Evolutionary conservation across 306 rosid genomes (phyloP).

Genomic region (Begonia loranthoides): DNA sequence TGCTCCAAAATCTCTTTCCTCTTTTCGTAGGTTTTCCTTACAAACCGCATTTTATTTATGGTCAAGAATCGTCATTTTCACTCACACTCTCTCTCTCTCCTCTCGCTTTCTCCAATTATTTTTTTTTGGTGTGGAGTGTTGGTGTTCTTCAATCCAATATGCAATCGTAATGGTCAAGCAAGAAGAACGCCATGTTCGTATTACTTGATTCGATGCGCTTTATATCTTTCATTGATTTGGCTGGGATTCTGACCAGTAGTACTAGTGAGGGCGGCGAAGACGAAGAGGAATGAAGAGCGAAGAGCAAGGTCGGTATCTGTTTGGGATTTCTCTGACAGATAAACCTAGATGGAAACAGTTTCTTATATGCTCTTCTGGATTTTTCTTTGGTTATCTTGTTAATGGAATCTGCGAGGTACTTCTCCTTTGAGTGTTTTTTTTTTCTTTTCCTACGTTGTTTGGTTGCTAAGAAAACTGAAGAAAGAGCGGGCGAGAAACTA

Average conservation of each 20-base stretch:
- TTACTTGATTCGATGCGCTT: slow-evolving; percentile 1
- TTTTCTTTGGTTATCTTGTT: slow-evolving; percentile 91
- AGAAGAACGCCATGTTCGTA: neutral
- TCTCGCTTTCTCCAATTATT: no score
- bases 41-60: slow-evolving; percentile 2
- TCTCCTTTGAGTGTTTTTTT: slow-evolving; percentile 1
- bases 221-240: neutral
- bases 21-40: neutral
- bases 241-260: no score
- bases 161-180: no score
- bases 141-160: no score
- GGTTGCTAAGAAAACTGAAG: slow-evolving; percentile 6
- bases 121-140: no score
- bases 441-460: slow-evolving; percentile 12
- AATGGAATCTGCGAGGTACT: slow-evolving; percentile 92
- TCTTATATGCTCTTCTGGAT: slow-evolving; percentile 85
- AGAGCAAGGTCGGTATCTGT: slow-evolving; percentile 62
- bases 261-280: neutral
- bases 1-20: neutral
- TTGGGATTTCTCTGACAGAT: slow-evolving; percentile 85
- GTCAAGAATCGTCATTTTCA: neutral
- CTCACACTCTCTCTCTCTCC: no score
- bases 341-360: slow-evolving; percentile 83
- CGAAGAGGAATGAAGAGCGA: slow-evolving; percentile 47
- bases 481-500: neutral